Evolutionary conservation across 805 yeast genomes (phyloP), one percentile per base, ranked within the genome.

Genomic region (Ogataea sp.): DNA sequence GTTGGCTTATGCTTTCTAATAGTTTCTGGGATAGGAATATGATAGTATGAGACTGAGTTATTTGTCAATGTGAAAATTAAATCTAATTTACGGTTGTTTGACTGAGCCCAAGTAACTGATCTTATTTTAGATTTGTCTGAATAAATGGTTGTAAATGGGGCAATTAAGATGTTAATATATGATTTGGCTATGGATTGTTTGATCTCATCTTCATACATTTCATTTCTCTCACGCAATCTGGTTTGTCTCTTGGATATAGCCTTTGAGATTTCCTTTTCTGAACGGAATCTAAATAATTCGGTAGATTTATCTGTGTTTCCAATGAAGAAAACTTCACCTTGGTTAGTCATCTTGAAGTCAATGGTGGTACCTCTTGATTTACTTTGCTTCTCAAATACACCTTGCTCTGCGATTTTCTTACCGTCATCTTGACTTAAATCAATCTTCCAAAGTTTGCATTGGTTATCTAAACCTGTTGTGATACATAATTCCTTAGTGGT

Each of bases 281-380:
- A 64, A 56, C 97, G 76, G 16, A 84, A 58, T 58, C 95, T 71
- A 68, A 82, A 89, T 2, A 86, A 45, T 60, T 93, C 97, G 7
- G 83, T 64, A 0, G 89, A 76, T 57, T 80, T 74, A 58, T 89
- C 98, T 9, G 81, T 70, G 46, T 89, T 88, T 47, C 86, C 90
- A 36, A 85, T 65, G 31, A 71, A 76, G 47, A 88, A 78, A 45
- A 78, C 71, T 34, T 71, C 70, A 39, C 66, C 66, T 8, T 51
- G 51, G 21, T 54, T 58, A 10, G 62, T 54, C 11, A 56, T 45
- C 32, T 59, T 59, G 58, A 85, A 86, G 32, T 67, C 62, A 23
- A 88, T 63, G 25, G 70, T 73, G 10, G 71, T 61, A 43, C 88
- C 83, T 53, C 93, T 71, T 34, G 82, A 72, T 50, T 80, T 83